Percentiles rank a stretch among this genome's conserved stretches.
Conservation (phyloP, 306 rosid genomes). For the Vigna reflexopilosa region DNA sequence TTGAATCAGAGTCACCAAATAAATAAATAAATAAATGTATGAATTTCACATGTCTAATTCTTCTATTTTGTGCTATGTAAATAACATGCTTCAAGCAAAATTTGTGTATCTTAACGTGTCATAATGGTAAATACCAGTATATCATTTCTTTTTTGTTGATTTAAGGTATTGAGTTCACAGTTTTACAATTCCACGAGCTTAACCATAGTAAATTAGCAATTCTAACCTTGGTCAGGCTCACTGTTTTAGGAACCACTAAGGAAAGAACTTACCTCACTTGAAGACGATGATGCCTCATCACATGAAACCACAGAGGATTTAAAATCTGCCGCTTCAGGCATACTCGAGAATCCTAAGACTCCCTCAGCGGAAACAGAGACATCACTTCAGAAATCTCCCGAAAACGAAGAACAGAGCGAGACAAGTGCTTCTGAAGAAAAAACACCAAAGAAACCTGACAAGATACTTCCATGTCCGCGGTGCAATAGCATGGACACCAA, state of each 20-base stretch:
- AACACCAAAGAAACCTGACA: constrained; percentile 81
- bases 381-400: constrained; percentile 60
- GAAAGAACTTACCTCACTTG: constrained; percentile 48
- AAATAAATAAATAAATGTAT: neutral
- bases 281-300: constrained; percentile 49
- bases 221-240: constrained; percentile 37
- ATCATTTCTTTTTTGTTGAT: neutral
- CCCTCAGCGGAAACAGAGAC: constrained; percentile 69
- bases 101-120: neutral
- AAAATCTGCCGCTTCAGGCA: constrained; percentile 55
- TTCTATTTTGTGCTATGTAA: neutral
- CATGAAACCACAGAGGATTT: constrained; percentile 55
- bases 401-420: constrained; percentile 70
- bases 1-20: constrained; percentile 1
- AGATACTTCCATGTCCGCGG: constrained; percentile 84
- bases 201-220: constrained; percentile 26
- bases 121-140: constrained; percentile 4
- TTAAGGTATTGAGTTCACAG: constrained; percentile 18
- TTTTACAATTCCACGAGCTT: constrained; percentile 5
- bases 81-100: neutral
- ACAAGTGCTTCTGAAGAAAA: constrained; percentile 62
- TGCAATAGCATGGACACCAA: constrained; percentile 95
- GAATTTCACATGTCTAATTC: neutral
- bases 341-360: constrained; percentile 60
- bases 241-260: constrained; percentile 64